These are phyloP conservation scores for Trichoderma asperellum DNA, from an alignment of 2,329 filamentous ascomycete species.

Conservation along the genomic window DNA sequence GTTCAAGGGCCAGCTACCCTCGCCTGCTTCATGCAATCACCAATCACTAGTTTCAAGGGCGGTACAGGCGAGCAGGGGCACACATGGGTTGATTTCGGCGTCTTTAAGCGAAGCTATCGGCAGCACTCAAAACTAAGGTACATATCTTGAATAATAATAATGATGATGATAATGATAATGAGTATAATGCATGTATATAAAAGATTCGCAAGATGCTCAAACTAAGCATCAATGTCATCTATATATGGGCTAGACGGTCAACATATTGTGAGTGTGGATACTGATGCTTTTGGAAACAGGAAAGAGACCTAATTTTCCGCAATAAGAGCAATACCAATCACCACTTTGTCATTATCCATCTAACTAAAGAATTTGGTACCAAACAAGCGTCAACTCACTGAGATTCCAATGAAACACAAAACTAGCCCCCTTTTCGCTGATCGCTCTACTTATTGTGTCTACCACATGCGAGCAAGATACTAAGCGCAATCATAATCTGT, in stretches of 20 bases:
- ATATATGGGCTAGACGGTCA: background rate
- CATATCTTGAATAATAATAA: conserved; percentile 9
- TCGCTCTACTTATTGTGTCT: background rate
- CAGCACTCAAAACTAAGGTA: conserved; percentile 3
- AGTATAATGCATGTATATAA: background rate
- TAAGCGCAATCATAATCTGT: background rate
- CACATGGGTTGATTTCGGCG: conserved; percentile 38
- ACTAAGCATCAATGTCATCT: background rate
- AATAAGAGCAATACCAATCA: background rate
- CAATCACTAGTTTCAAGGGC: conserved; percentile 46
- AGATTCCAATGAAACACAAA: background rate
- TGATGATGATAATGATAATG: conserved; percentile 22
- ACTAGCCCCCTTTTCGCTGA: background rate
- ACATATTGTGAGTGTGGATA: background rate
- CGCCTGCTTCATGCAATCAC: conserved; percentile 43
- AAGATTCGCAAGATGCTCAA: background rate
- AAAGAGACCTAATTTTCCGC: background rate
- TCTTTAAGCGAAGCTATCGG: conserved; percentile 44
- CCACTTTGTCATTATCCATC: conserved; percentile 2
- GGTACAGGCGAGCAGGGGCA: conserved; percentile 48
- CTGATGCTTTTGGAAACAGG: background rate
- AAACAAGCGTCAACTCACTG: background rate
- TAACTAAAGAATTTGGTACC: background rate
- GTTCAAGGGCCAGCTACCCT: conserved; percentile 73
- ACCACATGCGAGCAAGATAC: background rate